Percentiles rank a stretch among this genome's conserved stretches.
These are phyloP conservation scores for Naganishia cerealis DNA, from an alignment of 1,284 basidiomycete genomes.

Conservation along the genomic window DNA sequence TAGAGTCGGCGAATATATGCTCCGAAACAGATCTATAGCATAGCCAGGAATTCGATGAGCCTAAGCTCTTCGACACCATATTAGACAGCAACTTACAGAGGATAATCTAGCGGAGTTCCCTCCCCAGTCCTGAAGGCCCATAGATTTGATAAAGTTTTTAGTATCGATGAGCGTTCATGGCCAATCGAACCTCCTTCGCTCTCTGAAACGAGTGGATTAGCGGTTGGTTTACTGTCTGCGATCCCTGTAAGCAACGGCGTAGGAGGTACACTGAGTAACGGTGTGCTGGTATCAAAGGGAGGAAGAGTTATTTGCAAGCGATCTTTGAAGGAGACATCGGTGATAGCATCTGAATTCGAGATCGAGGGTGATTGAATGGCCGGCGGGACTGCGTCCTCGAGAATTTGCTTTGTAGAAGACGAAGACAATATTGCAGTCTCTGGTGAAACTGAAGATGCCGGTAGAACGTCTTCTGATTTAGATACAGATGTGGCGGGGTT, in stretches of 20 bases:
- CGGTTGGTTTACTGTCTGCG: conserved; percentile 39
- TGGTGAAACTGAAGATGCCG: background rate
- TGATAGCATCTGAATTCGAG: conserved; percentile 29
- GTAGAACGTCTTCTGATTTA: background rate
- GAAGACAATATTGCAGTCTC: background rate
- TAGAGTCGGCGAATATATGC: conserved; percentile 91
- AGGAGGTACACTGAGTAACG: conserved; percentile 50
- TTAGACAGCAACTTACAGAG: conserved; percentile 52
- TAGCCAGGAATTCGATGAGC: conserved; percentile 3
- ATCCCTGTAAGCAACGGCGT: conserved; percentile 46
- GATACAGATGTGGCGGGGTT: background rate
- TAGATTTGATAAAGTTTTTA: conserved; percentile 81
- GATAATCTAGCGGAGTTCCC: conserved; percentile 60
- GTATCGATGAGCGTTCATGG: conserved; percentile 70
- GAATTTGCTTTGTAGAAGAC: background rate
- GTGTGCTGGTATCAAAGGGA: conserved; percentile 53
- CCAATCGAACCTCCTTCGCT: conserved; percentile 56
- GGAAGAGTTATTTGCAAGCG: conserved; percentile 52
- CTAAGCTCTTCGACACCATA: background rate
- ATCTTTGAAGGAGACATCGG: conserved; percentile 39
- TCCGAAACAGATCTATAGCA: conserved; percentile 59
- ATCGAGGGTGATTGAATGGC: conserved; percentile 18
- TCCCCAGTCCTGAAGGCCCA: conserved; percentile 66
- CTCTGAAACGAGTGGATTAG: conserved; percentile 53
- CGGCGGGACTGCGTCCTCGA: background rate